A percentile compares a stretch with the other conserved stretches of the same genome.
These are phyloP conservation scores for Porphyrellus cyaneotinctus DNA, from an alignment of 768 basidiomycete genomes.

Conservation along the genomic window DNA sequence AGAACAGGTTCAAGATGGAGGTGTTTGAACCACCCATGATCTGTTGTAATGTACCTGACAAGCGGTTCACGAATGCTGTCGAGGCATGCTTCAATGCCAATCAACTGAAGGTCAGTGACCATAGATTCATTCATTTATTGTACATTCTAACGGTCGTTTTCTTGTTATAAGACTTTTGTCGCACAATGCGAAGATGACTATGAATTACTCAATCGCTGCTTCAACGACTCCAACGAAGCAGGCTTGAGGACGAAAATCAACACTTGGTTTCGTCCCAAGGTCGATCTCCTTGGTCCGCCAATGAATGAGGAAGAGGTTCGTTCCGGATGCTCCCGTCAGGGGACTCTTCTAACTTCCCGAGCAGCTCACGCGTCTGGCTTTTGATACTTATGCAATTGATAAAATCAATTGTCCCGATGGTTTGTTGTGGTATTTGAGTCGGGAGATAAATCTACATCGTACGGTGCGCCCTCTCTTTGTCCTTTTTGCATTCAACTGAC, in stretches of 20 bases:
- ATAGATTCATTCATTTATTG: background rate
- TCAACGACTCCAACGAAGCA: conserved; percentile 59
- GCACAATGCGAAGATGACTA: conserved; percentile 82
- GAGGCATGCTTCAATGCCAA: conserved; percentile 63
- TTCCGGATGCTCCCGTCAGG: background rate
- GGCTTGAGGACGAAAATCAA: conserved; percentile 54
- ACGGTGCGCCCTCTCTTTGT: conserved; percentile 46
- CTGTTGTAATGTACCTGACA: conserved; percentile 63
- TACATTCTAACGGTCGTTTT: background rate
- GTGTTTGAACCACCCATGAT: conserved; percentile 87
- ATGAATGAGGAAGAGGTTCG: conserved; percentile 58
- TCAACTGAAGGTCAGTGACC: conserved; percentile 56
- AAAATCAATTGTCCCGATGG: conserved; percentile 74
- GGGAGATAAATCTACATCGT: conserved; percentile 62
- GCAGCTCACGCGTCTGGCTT: conserved; percentile 58
- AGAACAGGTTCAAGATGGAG: conserved; percentile 64
- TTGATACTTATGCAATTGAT: conserved; percentile 83
- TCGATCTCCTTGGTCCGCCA: conserved; percentile 45
- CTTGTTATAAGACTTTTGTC: conserved; percentile 66
- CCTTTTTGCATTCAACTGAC: background rate
- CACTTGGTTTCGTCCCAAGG: conserved; percentile 58
- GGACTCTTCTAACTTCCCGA: conserved; percentile 2
- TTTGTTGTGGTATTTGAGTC: conserved; percentile 65
- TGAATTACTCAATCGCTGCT: conserved; percentile 56
- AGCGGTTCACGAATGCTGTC: conserved; percentile 57